A percentile compares a stretch with the other conserved stretches of the same genome.
Evolutionary conservation across 176 grass and related monocot species (phyloP).

Genomic region (Pontederia paniculata): DNA sequence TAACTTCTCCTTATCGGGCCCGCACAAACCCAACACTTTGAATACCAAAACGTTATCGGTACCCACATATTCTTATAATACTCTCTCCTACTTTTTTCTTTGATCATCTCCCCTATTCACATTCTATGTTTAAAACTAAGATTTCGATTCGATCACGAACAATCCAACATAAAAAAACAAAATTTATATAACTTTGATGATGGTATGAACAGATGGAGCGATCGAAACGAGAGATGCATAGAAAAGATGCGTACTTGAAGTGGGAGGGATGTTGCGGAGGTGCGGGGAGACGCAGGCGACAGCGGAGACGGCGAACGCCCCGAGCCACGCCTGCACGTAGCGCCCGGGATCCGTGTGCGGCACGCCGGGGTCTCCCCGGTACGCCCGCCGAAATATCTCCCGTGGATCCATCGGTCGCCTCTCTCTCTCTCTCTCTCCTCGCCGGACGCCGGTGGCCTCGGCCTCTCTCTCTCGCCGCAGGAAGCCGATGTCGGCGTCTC

Average conservation of each 20-base stretch:
- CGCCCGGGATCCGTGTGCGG: constrained; percentile 15
- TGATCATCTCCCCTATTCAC: too few species aligned
- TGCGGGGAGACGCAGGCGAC: constrained; percentile 15
- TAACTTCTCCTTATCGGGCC: too few species aligned
- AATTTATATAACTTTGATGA: neutral
- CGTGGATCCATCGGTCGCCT: neutral
- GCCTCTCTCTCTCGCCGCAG: neutral
- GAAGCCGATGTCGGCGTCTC: too few species aligned
- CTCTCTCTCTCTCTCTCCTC: neutral
- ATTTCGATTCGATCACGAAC: too few species aligned
- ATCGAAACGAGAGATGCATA: neutral
- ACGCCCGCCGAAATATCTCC: neutral
- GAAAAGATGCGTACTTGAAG: constrained; percentile 6
- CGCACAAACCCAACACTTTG: too few species aligned
- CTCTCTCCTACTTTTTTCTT: too few species aligned
- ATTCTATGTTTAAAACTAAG: too few species aligned
- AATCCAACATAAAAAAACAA: neutral
- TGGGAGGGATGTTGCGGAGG: neutral
- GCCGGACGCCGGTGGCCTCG: neutral
- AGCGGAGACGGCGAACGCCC: constrained; percentile 17
- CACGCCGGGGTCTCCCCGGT: constrained; percentile 18
- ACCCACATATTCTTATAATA: too few species aligned
- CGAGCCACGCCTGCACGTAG: constrained; percentile 4
- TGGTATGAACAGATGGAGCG: neutral
- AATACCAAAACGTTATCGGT: too few species aligned